Evolutionary conservation across 1,139 yeast species (phyloP), one percentile per base, ranked within the genome.

Genomic region (Kodamaea sp.): DNA sequence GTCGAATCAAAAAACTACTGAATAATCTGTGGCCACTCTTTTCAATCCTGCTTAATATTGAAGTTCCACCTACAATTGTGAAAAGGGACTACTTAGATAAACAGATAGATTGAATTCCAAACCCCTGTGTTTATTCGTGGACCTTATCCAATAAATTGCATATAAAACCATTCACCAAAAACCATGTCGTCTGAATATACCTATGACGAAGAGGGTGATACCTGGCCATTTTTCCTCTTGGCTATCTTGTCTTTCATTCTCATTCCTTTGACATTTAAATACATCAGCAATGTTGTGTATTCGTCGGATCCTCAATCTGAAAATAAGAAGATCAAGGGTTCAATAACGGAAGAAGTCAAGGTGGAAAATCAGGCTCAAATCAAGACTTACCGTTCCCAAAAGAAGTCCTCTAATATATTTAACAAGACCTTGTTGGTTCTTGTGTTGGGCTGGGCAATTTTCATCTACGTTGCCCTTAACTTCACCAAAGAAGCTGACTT

Each of bases 201-300:
- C 40, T 92, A 90, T 61, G 98, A 92, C 64, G 97, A 89, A 59
- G 79, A 81, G 50, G 81, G 92, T 29, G 95, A 88, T 53, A 89
- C 95, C 5, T 92, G 97, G 97, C 98, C 98, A 28, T 89, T 83
- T 58, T 92, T 90, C 55, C 78, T 84, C 38, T 65, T 87, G 53
- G 92, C 97, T 2, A 66, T 89, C 37, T 66, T 85, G 34, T 51
- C 65, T 25, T 65, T 69, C 37, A 76, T 81, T 18, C 71, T 88
- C 42, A 61, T 88, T 27, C 97, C 97, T 5, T 55, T 78, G 39
- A 83, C 96, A 1, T 46, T 79, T 12, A 59, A 66, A 29, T 71
- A 78, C 46, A 42, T 75, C 7, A 51, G 53, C 39, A 50, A 61
- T 15, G 42, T 66, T 12, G 24, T 55, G 22, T 35, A 39, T 25